Percentiles rank a stretch among this genome's conserved stretches.
phyloP scores from a whole-genome alignment of 1,139 yeast species.

The Hemisphaericaspora subhashii region DNA sequence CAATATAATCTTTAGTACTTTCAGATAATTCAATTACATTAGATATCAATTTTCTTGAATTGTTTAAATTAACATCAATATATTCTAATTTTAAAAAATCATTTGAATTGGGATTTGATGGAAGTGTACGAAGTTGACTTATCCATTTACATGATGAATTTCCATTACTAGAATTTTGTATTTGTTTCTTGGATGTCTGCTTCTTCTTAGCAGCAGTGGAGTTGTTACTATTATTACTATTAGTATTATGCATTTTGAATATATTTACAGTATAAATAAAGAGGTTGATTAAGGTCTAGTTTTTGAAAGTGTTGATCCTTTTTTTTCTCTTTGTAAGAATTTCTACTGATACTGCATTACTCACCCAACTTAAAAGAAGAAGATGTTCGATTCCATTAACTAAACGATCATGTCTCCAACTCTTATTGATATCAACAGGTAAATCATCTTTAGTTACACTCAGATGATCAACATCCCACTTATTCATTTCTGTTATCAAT shows the following conservation, averaged over 20 bases:
- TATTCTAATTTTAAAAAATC: slow-evolving; percentile 45
- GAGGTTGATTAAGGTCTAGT: no score
- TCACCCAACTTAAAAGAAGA: no score
- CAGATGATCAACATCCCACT: slow-evolving; percentile 20
- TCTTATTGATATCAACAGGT: slow-evolving; percentile 28
- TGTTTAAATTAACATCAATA: slow-evolving; percentile 46
- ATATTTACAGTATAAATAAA: neutral
- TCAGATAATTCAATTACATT: slow-evolving; percentile 29
- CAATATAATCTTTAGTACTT: slow-evolving; percentile 20
- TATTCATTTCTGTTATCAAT: slow-evolving; percentile 34
- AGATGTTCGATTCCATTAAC: slow-evolving; percentile 15
- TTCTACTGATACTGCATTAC: no score
- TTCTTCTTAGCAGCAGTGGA: neutral
- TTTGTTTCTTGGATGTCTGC: neutral
- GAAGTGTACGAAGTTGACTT: slow-evolving; percentile 36
- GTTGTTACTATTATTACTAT: slow-evolving; percentile 1
- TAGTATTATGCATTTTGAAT: neutral
- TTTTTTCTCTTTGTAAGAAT: slow-evolving; percentile 1
- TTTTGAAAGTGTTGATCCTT: no score
- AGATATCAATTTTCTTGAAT: slow-evolving; percentile 39
- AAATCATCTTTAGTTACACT: slow-evolving; percentile 18
- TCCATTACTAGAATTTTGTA: neutral
- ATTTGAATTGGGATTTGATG: slow-evolving; percentile 37
- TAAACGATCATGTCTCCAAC: slow-evolving; percentile 36
- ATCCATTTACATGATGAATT: slow-evolving; percentile 28